A percentile compares a stretch with the other conserved stretches of the same genome.
Evolutionary conservation across 2,329 filamentous ascomycete species (phyloP).

Genomic region (Coniochaeta sp.): DNA sequence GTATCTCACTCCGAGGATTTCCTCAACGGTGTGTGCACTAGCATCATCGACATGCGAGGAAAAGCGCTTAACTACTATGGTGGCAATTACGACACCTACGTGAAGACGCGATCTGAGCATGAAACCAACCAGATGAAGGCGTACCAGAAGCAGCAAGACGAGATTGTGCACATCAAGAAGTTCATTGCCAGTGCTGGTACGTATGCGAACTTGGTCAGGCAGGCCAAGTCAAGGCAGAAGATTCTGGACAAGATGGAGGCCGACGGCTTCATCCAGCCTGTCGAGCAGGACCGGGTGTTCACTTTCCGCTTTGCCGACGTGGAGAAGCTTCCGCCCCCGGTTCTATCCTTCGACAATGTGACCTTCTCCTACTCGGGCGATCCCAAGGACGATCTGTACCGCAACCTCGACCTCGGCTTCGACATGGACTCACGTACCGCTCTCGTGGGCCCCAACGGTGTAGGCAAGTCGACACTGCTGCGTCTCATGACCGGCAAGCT

Average conservation of each 20-base stretch:
- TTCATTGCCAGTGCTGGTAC: slow-evolving; percentile 99
- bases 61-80: slow-evolving; percentile 93
- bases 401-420: slow-evolving; percentile 94
- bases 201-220: slow-evolving; percentile 97
- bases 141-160: slow-evolving; percentile 97
- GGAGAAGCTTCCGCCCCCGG: slow-evolving; percentile 96
- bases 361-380: slow-evolving; percentile 97
- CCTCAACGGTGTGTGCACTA: slow-evolving; percentile 96
- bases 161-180: slow-evolving; percentile 99
- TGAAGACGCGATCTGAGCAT: slow-evolving; percentile 89
- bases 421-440: slow-evolving; percentile 99
- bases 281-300: slow-evolving; percentile 79
- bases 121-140: slow-evolving; percentile 99
- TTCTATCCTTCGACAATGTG: slow-evolving; percentile 92
- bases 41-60: slow-evolving; percentile 96
- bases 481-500: slow-evolving; percentile 96
- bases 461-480: slow-evolving; percentile 94
- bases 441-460: slow-evolving; percentile 96
- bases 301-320: slow-evolving; percentile 98
- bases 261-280: slow-evolving; percentile 94
- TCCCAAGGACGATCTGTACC: slow-evolving; percentile 84
- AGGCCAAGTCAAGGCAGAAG: slow-evolving; percentile 99
- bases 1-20: slow-evolving; percentile 99
- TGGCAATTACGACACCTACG: slow-evolving; percentile 98
- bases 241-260: slow-evolving; percentile 99